These are phyloP conservation scores for Zalaria obscura DNA, from an alignment of 2,329 filamentous ascomycete species.

Conservation along the genomic window DNA sequence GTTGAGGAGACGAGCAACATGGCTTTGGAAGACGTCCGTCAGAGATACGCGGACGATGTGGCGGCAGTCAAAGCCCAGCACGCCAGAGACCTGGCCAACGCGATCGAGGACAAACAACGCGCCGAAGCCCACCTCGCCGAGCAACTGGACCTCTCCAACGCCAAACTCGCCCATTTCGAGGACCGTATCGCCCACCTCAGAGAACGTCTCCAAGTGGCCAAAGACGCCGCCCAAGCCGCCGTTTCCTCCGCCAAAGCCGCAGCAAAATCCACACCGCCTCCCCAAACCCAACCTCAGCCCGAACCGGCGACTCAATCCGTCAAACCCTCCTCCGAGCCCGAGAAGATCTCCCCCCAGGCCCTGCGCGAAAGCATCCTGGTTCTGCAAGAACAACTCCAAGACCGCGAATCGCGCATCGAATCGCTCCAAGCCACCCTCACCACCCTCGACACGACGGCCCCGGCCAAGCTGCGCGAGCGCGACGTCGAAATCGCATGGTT, in stretches of 20 bases:
- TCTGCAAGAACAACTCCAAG: constrained; percentile 89
- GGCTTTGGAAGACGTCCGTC: constrained; percentile 40
- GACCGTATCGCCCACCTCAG: constrained; percentile 76
- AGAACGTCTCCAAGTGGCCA: constrained; percentile 81
- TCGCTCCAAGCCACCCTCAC: constrained; percentile 61
- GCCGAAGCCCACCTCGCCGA: constrained; percentile 69
- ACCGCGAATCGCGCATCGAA: constrained; percentile 82
- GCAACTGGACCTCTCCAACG: constrained; percentile 65
- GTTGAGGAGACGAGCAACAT: constrained; percentile 36
- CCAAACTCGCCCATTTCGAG: constrained; percentile 73
- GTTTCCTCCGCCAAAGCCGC: constrained; percentile 43
- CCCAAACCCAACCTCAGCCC: constrained; percentile 6
- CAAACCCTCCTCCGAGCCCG: constrained; percentile 37
- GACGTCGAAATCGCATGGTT: constrained; percentile 94
- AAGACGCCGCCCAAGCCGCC: constrained; percentile 72
- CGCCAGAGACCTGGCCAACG: constrained; percentile 21
- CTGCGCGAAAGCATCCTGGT: constrained; percentile 93
- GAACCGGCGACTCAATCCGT: constrained; percentile 12
- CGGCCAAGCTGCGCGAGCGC: constrained; percentile 72
- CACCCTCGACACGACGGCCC: constrained; percentile 60
- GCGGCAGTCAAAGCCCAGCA: constrained; percentile 48
- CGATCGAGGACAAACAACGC: constrained; percentile 68
- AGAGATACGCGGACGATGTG: constrained; percentile 47
- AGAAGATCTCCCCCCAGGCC: constrained; percentile 87
- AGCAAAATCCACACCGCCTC: constrained; percentile 9